Evolutionary conservation across 2,329 filamentous ascomycete genomes (phyloP).

Genomic region (Domatiomyces catenatus): DNA sequence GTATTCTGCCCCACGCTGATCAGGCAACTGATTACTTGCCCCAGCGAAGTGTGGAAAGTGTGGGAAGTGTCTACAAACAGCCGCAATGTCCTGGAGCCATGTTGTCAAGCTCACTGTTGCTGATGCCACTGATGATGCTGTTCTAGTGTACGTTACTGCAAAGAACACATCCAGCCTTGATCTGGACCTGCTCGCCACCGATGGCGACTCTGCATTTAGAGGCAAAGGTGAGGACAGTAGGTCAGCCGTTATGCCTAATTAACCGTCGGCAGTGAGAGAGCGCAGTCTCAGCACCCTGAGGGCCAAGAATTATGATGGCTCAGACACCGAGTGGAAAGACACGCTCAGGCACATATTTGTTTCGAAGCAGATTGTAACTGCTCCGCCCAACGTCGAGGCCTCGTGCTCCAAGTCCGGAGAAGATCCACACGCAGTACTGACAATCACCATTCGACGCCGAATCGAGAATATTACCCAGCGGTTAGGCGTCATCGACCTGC

Average conservation of each 20-base stretch:
- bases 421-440: slow-evolving; percentile 21
- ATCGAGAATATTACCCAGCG: slow-evolving; percentile 40
- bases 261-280: slow-evolving; percentile 22
- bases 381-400: slow-evolving; percentile 5
- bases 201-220: slow-evolving; percentile 40
- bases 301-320: slow-evolving; percentile 29
- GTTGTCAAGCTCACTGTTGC: neutral
- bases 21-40: too few species aligned
- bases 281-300: slow-evolving; percentile 24
- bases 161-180: slow-evolving; percentile 25
- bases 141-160: neutral
- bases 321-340: slow-evolving; percentile 27
- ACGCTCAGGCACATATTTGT: slow-evolving; percentile 24
- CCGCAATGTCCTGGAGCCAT: neutral
- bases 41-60: too few species aligned
- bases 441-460: slow-evolving; percentile 28
- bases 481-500: slow-evolving; percentile 38
- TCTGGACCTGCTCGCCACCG: slow-evolving; percentile 41
- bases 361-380: slow-evolving; percentile 1
- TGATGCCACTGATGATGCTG: neutral
- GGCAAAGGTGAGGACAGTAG: slow-evolving; percentile 25
- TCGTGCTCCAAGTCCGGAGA: slow-evolving; percentile 10
- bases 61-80: neutral
- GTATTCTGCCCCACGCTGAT: neutral
- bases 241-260: neutral